A percentile compares a stretch with the other conserved stretches of the same genome.
These are phyloP conservation scores for Canna indica DNA, from an alignment of 176 grass and related monocot genomes.

Conservation along the genomic window DNA sequence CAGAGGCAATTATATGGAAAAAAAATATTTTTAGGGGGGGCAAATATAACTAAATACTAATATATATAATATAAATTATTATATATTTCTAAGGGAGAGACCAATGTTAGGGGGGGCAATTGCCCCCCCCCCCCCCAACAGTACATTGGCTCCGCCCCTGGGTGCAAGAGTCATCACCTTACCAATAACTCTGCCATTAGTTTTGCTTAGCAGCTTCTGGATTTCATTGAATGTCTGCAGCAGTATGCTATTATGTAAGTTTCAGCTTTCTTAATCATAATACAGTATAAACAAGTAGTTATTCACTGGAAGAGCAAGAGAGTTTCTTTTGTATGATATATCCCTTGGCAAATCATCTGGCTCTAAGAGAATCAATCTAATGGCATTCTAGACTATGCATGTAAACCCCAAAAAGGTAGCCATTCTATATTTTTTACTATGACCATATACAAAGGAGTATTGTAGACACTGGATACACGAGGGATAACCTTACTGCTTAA, in stretches of 20 bases:
- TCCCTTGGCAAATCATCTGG: neutral
- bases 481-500: neutral
- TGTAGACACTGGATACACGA: neutral
- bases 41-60: too few species aligned
- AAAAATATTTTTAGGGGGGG: too few species aligned
- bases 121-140: too few species aligned
- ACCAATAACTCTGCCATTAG: too few species aligned
- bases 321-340: neutral
- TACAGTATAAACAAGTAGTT: neutral
- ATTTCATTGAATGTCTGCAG: slow-evolving; percentile 75
- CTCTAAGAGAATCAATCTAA: neutral
- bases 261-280: neutral
- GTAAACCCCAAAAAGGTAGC: neutral
- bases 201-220: slow-evolving; percentile 78
- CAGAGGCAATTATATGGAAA: too few species aligned
- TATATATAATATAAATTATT: too few species aligned
- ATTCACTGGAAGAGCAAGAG: neutral
- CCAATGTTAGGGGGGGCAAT: too few species aligned
- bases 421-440: neutral
- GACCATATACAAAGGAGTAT: neutral
- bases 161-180: too few species aligned
- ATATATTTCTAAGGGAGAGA: too few species aligned
- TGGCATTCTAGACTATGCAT: neutral
- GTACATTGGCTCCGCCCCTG: too few species aligned
- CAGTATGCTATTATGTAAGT: neutral